These are phyloP conservation scores for Gardenia jasminoides DNA, from an alignment of 257 asterid genomes.

Conservation along the genomic window DNA sequence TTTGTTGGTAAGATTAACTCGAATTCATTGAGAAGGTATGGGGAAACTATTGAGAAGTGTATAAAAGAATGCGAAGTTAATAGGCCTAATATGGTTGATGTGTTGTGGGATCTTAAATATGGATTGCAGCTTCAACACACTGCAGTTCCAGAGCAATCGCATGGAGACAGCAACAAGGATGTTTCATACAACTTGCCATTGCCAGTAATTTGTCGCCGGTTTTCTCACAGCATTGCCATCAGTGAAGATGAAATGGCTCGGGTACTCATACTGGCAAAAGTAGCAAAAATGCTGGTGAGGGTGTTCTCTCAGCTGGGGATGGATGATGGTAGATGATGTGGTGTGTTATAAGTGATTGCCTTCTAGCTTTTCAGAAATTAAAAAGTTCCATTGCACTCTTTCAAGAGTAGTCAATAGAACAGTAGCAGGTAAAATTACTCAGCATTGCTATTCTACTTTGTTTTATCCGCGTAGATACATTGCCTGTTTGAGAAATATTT, in stretches of 20 bases:
- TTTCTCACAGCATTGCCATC: constrained; percentile 24
- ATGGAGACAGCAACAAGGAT: constrained; percentile 41
- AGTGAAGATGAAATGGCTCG: constrained; percentile 15
- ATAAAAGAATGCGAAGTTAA: constrained; percentile 44
- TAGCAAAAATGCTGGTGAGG: constrained; percentile 24
- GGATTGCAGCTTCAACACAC: constrained; percentile 43
- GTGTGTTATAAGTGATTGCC: background rate
- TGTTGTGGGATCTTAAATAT: constrained; percentile 68
- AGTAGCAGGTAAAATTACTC: background rate
- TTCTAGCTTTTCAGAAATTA: background rate
- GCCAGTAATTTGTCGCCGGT: constrained; percentile 32
- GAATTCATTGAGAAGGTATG: constrained; percentile 46
- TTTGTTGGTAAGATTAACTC: constrained; percentile 47
- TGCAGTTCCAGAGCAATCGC: constrained; percentile 21
- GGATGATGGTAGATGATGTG: constrained; percentile 41
- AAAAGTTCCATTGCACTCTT: background rate
- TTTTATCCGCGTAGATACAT: background rate
- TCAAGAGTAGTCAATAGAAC: background rate
- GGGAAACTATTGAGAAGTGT: constrained; percentile 49
- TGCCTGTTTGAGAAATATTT: background rate
- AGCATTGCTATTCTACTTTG: background rate
- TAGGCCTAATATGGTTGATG: constrained; percentile 57
- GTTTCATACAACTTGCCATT: constrained; percentile 35
- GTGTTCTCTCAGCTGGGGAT: constrained; percentile 40
- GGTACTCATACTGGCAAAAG: constrained; percentile 7